These are phyloP conservation scores for Talaromyces albobiverticillius DNA, from an alignment of 2,329 filamentous ascomycete genomes.

Conservation along the genomic window DNA sequence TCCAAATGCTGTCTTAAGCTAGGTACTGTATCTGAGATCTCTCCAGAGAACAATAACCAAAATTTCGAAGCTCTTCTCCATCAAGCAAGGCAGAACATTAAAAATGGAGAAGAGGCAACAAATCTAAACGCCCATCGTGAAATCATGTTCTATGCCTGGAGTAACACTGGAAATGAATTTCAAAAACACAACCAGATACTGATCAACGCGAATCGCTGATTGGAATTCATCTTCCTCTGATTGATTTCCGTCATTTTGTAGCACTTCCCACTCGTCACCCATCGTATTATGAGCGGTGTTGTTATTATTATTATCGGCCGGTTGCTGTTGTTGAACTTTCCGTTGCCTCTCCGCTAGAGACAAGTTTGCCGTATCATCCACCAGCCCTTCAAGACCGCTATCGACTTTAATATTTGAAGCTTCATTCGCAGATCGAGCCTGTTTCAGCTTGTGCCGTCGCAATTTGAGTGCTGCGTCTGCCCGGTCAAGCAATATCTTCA, in stretches of 20 bases:
- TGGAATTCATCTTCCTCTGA: slow-evolving; percentile 47
- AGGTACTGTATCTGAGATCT: not conserved
- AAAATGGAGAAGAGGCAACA: not conserved
- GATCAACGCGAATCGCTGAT: slow-evolving; percentile 49
- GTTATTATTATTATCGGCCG: not conserved
- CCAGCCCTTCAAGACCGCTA: slow-evolving; percentile 76
- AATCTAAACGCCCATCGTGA: slow-evolving; percentile 82
- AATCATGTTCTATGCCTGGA: slow-evolving; percentile 95
- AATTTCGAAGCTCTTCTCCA: too few species aligned
- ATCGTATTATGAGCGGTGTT: slow-evolving; percentile 17
- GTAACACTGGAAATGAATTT: slow-evolving; percentile 85
- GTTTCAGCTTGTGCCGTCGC: slow-evolving; percentile 74
- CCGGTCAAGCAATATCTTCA: slow-evolving; percentile 95
- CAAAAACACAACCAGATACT: slow-evolving; percentile 52
- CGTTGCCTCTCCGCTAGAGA: slow-evolving; percentile 51
- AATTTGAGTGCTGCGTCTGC: slow-evolving; percentile 91
- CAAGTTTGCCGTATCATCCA: slow-evolving; percentile 70
- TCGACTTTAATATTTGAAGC: slow-evolving; percentile 45
- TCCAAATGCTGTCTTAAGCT: not conserved
- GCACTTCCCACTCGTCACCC: slow-evolving; percentile 64
- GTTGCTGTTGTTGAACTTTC: not conserved
- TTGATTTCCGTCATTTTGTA: slow-evolving; percentile 44
- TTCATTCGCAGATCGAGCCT: slow-evolving; percentile 50
- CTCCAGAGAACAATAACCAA: not conserved
- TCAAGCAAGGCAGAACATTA: not conserved